phyloP scores from a whole-genome alignment of 805 yeast genomes.

The Candida ipomoeae region DNA sequence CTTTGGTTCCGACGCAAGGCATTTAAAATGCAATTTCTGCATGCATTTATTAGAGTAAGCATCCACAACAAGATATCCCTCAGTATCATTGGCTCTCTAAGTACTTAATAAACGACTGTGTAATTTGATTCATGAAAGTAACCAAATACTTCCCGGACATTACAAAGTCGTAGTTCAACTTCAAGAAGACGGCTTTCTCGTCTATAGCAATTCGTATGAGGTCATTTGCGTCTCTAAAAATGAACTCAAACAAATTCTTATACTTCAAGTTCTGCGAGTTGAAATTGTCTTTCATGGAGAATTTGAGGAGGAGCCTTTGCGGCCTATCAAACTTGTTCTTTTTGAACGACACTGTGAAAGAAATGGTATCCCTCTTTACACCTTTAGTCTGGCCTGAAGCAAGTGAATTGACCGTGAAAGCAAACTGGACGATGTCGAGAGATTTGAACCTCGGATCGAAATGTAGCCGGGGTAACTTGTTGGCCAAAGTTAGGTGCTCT shows the following conservation, averaged over 20 bases:
- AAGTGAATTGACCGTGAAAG: slow-evolving; percentile 27
- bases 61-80: too few species aligned
- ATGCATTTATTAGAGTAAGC: neutral
- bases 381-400: slow-evolving; percentile 28
- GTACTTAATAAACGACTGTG: slow-evolving; percentile 14
- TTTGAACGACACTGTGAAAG: slow-evolving; percentile 25
- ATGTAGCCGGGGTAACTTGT: slow-evolving; percentile 29
- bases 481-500: slow-evolving; percentile 18
- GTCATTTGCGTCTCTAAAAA: slow-evolving; percentile 14
- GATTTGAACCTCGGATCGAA: slow-evolving; percentile 31
- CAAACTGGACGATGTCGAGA: slow-evolving; percentile 29
- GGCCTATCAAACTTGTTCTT: slow-evolving; percentile 28
- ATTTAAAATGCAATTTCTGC: neutral
- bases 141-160: slow-evolving; percentile 24
- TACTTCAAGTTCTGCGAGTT: slow-evolving; percentile 34
- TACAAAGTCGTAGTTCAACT: slow-evolving; percentile 38
- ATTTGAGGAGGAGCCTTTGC: slow-evolving; percentile 20
- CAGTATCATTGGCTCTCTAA: neutral
- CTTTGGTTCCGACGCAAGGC: neutral
- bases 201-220: slow-evolving; percentile 7
- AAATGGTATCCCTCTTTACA: slow-evolving; percentile 32
- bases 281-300: slow-evolving; percentile 36
- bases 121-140: slow-evolving; percentile 28
- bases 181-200: slow-evolving; percentile 19
- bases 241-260: slow-evolving; percentile 33